These are phyloP conservation scores for Ananas comosus DNA, from an alignment of 176 grass and related monocot genomes.

Conservation along the genomic window DNA sequence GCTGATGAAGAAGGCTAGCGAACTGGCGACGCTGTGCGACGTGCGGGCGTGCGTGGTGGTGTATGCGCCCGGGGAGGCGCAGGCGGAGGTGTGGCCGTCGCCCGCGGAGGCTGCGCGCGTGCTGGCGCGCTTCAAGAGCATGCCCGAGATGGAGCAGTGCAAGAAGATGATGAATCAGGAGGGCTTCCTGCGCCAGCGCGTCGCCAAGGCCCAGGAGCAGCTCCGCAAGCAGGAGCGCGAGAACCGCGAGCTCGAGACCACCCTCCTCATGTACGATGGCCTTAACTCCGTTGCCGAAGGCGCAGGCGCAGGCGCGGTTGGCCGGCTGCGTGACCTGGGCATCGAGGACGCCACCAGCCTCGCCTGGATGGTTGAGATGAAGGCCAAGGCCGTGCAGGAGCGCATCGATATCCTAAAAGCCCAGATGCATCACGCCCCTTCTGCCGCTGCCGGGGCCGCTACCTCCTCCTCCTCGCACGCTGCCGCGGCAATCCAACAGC, in stretches of 20 bases:
- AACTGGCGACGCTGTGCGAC: slow-evolving; percentile 26
- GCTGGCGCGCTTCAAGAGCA: slow-evolving; percentile 15
- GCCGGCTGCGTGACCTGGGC: background rate
- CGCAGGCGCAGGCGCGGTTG: background rate
- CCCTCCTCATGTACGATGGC: slow-evolving; percentile 24
- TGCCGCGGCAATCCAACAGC: no score
- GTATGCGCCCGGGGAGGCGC: slow-evolving; percentile 9
- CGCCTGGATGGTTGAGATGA: slow-evolving; percentile 15
- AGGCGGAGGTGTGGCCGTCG: slow-evolving; percentile 23
- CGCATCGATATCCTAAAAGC: background rate
- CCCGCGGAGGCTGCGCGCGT: background rate
- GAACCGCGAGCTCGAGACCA: slow-evolving; percentile 16
- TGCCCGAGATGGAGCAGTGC: slow-evolving; percentile 29
- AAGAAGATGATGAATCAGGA: slow-evolving; percentile 41
- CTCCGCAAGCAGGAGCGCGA: slow-evolving; percentile 21
- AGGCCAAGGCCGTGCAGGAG: slow-evolving; percentile 1
- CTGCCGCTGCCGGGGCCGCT: no score
- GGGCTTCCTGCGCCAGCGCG: slow-evolving; percentile 21
- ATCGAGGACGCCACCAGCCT: slow-evolving; percentile 30
- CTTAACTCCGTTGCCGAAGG: background rate
- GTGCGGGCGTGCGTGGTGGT: slow-evolving; percentile 16
- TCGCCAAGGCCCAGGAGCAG: slow-evolving; percentile 26
- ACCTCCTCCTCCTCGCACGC: background rate
- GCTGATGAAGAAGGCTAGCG: slow-evolving; percentile 31
- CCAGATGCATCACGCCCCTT: background rate